phyloP scores from a whole-genome alignment of 1,284 basidiomycete species.

The Marasmius fiardii region DNA sequence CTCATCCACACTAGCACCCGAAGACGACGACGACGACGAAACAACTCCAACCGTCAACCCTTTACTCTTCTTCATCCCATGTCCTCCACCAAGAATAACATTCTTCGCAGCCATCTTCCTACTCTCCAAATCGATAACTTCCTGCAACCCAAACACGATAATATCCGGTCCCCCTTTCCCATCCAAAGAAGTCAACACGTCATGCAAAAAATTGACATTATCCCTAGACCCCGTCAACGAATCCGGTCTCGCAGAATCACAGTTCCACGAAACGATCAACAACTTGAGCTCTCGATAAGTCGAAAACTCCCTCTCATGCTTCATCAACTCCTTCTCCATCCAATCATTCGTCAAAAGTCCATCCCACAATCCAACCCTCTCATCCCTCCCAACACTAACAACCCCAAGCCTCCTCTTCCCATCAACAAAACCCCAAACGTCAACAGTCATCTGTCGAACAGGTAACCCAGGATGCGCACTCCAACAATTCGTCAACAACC shows the following conservation, averaged over 20 bases:
- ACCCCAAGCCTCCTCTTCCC: constrained; percentile 66
- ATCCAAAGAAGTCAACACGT: constrained; percentile 68
- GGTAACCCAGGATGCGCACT: constrained; percentile 81
- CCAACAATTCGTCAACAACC: constrained; percentile 91
- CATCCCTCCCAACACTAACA: constrained; percentile 77
- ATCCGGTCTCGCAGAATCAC: constrained; percentile 84
- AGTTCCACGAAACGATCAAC: constrained; percentile 92
- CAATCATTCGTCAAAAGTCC: constrained; percentile 83
- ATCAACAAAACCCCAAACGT: constrained; percentile 64
- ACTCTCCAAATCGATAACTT: constrained; percentile 91
- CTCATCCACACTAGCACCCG: neutral
- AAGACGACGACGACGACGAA: neutral
- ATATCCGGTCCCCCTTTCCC: constrained; percentile 64
- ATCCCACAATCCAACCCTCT: constrained; percentile 83
- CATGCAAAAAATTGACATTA: constrained; percentile 71
- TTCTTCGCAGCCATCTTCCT: constrained; percentile 91
- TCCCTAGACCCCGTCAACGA: constrained; percentile 58
- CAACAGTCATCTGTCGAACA: constrained; percentile 68
- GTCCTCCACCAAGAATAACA: constrained; percentile 67
- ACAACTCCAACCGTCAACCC: constrained; percentile 4
- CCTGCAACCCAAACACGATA: constrained; percentile 93
- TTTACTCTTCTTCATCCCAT: constrained; percentile 22
- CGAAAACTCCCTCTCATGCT: constrained; percentile 77
- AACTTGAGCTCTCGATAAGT: constrained; percentile 75
- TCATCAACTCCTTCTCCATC: constrained; percentile 82